Evolutionary conservation across 1,284 basidiomycete genomes (phyloP).

Genomic region (Apiotrichum montevideense): DNA sequence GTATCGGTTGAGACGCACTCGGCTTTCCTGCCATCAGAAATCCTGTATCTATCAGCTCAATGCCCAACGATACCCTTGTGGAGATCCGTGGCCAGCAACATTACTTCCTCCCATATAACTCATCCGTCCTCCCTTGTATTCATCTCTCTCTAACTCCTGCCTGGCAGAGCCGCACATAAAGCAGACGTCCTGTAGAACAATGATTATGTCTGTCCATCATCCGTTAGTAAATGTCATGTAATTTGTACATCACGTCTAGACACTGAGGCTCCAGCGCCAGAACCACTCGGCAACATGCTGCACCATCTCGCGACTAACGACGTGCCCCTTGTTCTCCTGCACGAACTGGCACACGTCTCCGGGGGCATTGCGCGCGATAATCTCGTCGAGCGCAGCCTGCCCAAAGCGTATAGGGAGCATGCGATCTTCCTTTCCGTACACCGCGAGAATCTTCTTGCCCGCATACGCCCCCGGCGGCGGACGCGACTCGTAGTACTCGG

Average conservation of each 20-base stretch:
- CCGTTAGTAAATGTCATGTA: too few relatives aligned
- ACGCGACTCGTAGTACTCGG: slow-evolving; percentile 54
- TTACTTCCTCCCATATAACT: too few relatives aligned
- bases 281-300: slow-evolving; percentile 4
- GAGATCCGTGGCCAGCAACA: too few relatives aligned
- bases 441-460: slow-evolving; percentile 62
- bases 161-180: too few relatives aligned
- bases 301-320: slow-evolving; percentile 8
- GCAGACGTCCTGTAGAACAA: too few relatives aligned
- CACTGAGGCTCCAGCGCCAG: slow-evolving; percentile 1
- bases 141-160: too few relatives aligned
- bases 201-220: too few relatives aligned
- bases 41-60: too few relatives aligned
- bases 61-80: too few relatives aligned
- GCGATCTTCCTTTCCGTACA: slow-evolving; percentile 52
- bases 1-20: too few relatives aligned
- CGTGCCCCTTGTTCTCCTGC: slow-evolving; percentile 5
- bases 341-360: neutral
- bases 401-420: slow-evolving; percentile 32
- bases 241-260: neutral
- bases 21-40: too few relatives aligned
- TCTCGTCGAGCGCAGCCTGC: slow-evolving; percentile 2
- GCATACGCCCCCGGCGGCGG: slow-evolving; percentile 52
- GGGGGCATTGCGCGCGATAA: neutral
- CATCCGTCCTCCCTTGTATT: too few relatives aligned